A percentile compares a stretch with the other conserved stretches of the same genome.
Conservation (phyloP, 2,329 filamentous ascomycete genomes). For the Tolypocladium album region DNA sequence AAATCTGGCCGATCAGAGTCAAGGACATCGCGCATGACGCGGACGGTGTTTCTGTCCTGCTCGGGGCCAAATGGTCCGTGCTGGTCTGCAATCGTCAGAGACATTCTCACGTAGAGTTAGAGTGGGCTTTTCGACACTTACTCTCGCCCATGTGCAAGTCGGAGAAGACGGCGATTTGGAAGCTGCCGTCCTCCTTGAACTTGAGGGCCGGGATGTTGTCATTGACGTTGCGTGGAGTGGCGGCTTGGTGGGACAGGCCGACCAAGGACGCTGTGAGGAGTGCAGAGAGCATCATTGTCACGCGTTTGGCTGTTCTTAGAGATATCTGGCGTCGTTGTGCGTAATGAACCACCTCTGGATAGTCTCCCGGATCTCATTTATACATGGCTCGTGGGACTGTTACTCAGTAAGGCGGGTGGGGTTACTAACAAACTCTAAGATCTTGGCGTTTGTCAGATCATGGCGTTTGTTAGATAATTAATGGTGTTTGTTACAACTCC, state of each 20-base stretch:
- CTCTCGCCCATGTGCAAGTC: slow-evolving; percentile 65
- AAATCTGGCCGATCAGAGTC: slow-evolving; percentile 45
- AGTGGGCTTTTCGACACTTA: slow-evolving; percentile 18
- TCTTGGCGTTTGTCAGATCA: no score
- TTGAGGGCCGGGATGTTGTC: slow-evolving; percentile 4
- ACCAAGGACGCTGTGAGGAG: neutral
- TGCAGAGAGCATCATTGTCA: neutral
- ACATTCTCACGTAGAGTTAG: neutral
- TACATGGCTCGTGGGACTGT: no score
- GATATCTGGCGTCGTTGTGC: no score
- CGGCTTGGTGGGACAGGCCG: neutral
- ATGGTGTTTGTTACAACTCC: no score
- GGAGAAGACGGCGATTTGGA: slow-evolving; percentile 50
- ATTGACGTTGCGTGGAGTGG: neutral
- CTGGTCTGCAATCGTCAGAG: slow-evolving; percentile 23
- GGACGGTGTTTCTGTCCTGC: slow-evolving; percentile 45
- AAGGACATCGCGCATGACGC: slow-evolving; percentile 48
- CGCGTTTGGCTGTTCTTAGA: neutral
- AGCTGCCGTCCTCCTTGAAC: slow-evolving; percentile 33
- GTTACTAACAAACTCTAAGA: no score
- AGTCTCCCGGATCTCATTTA: no score
- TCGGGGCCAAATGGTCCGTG: slow-evolving; percentile 31
- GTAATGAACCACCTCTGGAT: no score
- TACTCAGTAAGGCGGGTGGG: no score
- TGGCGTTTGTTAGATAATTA: no score